phyloP scores from a whole-genome alignment of 768 basidiomycete genomes.

The Suillus discolor region DNA sequence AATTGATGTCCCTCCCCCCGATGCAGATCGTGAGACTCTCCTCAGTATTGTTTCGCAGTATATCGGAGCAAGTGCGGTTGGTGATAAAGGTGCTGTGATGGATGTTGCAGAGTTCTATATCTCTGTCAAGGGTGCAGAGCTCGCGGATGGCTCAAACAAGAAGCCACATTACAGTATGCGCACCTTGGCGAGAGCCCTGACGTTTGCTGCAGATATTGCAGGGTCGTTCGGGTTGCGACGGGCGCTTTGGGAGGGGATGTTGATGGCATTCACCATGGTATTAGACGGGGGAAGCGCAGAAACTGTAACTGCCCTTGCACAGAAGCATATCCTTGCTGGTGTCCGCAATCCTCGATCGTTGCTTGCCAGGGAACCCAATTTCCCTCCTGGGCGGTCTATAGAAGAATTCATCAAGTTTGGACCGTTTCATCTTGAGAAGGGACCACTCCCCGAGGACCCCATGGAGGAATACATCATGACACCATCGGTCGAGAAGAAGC shows the following conservation, averaged over 20 bases:
- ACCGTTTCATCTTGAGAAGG: constrained; percentile 87
- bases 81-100: constrained; percentile 86
- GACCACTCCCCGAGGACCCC: constrained; percentile 62
- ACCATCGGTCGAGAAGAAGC: constrained; percentile 90
- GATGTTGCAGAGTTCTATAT: constrained; percentile 91
- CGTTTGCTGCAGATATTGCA: constrained; percentile 85
- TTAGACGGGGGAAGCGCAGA: constrained; percentile 74
- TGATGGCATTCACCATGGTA: constrained; percentile 98
- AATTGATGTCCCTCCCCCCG: constrained; percentile 92
- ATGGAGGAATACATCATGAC: constrained; percentile 91
- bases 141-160: constrained; percentile 93
- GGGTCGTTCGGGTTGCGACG: constrained; percentile 77
- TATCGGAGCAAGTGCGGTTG: constrained; percentile 78
- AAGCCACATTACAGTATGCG: constrained; percentile 97
- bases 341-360: constrained; percentile 81
- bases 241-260: constrained; percentile 92
- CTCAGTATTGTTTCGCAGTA: constrained; percentile 87
- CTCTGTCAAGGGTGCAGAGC: constrained; percentile 74
- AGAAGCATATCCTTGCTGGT: constrained; percentile 75
- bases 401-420: constrained; percentile 81
- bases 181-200: constrained; percentile 87
- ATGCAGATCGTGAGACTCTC: constrained; percentile 88
- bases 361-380: constrained; percentile 66
- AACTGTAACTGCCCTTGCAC: constrained; percentile 66
- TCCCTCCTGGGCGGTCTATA: constrained; percentile 45